Conservation (phyloP, 2,329 filamentous ascomycete species). For the Claviceps sp. region DNA sequence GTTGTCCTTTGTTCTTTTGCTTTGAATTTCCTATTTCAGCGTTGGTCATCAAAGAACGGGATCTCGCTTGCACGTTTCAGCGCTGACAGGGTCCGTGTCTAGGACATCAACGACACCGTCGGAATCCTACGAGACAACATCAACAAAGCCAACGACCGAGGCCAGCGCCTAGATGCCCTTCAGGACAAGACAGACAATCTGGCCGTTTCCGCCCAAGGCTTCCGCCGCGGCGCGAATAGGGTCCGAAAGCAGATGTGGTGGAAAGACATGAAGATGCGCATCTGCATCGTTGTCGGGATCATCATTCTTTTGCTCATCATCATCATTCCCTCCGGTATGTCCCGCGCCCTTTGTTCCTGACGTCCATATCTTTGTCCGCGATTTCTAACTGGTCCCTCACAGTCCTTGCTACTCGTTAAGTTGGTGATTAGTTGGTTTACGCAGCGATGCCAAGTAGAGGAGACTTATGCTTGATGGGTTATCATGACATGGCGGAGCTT, state of each 20-base stretch:
- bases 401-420: conserved; percentile 25
- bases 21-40: too few relatives aligned
- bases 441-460: neutral
- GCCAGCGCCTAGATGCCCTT: conserved; percentile 72
- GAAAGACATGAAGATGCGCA: conserved; percentile 99
- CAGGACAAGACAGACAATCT: conserved; percentile 94
- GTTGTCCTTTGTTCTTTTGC: neutral
- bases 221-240: conserved; percentile 89
- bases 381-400: neutral
- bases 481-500: neutral
- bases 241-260: conserved; percentile 99
- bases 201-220: conserved; percentile 82
- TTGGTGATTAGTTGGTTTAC: conserved; percentile 5
- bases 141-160: conserved; percentile 89
- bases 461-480: neutral
- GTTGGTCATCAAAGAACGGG: neutral
- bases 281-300: conserved; percentile 85
- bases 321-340: conserved; percentile 76
- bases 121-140: conserved; percentile 96
- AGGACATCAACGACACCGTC: conserved; percentile 98
- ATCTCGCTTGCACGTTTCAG: neutral
- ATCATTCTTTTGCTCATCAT: conserved; percentile 87
- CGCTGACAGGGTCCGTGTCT: conserved; percentile 8
- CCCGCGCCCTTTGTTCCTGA: neutral
- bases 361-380: neutral